phyloP scores from a whole-genome alignment of 192 early-diverging fungal genomes.

The Backusella mclennaniae region DNA sequence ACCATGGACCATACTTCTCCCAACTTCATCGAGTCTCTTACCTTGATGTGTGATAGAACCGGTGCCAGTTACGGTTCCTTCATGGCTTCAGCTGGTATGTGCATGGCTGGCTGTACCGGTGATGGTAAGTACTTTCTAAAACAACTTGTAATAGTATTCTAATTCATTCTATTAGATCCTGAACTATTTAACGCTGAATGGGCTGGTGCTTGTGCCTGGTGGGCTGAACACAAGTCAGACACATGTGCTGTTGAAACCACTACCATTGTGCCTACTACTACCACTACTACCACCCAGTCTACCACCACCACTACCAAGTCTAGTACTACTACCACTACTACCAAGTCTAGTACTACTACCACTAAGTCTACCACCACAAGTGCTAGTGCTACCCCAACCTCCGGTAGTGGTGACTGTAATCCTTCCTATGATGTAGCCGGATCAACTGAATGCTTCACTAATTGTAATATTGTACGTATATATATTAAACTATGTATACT shows the following conservation, averaged over 20 bases:
- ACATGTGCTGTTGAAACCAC: background rate
- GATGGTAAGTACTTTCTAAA: background rate
- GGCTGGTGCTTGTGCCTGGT: constrained; percentile 11
- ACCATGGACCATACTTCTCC: constrained; percentile 19
- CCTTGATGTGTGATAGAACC: constrained; percentile 19
- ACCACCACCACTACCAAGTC: background rate
- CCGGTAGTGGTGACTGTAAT: background rate
- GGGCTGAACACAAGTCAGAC: background rate
- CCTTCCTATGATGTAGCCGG: background rate
- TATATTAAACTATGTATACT: background rate
- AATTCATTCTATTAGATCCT: background rate
- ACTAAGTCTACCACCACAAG: background rate
- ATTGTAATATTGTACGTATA: constrained; percentile 5
- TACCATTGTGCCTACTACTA: background rate
- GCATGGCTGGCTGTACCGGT: constrained; percentile 15
- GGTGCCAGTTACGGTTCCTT: constrained; percentile 19
- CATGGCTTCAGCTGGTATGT: constrained; percentile 27
- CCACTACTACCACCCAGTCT: background rate
- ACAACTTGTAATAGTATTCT: background rate
- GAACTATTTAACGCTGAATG: constrained; percentile 1
- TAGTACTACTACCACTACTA: background rate
- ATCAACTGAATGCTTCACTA: background rate
- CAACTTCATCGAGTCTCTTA: constrained; percentile 25
- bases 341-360: no score
- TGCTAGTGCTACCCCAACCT: background rate